Evolutionary conservation across 805 yeast species (phyloP).

Genomic region (Ogataea methylovora): DNA sequence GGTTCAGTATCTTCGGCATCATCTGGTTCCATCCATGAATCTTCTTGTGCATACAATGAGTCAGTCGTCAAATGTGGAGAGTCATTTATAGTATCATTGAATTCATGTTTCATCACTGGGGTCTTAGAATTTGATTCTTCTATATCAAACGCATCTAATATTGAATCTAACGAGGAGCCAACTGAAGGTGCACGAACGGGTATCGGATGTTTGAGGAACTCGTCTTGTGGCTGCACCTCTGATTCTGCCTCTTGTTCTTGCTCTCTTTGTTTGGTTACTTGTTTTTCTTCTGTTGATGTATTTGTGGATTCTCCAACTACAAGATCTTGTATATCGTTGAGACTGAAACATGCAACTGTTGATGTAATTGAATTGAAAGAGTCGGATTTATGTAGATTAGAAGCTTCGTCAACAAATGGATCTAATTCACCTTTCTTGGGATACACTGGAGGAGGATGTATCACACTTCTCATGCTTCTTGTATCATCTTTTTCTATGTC

Average conservation of each 20-base stretch:
- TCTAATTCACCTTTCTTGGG: neutral
- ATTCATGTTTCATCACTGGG: too few species aligned
- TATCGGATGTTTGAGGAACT: constrained; percentile 14
- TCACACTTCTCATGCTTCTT: neutral
- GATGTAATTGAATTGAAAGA: constrained; percentile 25
- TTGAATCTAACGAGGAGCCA: constrained; percentile 20
- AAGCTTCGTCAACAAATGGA: neutral
- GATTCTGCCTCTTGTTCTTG: too few species aligned
- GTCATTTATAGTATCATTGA: neutral
- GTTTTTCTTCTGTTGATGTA: too few species aligned
- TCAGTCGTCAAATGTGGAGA: constrained; percentile 11
- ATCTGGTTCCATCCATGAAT: constrained; percentile 47
- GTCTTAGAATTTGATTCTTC: neutral
- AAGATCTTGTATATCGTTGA: too few species aligned
- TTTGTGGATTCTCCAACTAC: too few species aligned
- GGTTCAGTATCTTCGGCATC: constrained; percentile 7
- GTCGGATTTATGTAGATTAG: constrained; percentile 1
- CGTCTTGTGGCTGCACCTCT: too few species aligned
- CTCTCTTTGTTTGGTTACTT: too few species aligned
- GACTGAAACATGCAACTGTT: constrained; percentile 27
- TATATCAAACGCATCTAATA: constrained; percentile 16
- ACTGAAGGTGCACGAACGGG: constrained; percentile 16
- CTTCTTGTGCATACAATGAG: constrained; percentile 32
- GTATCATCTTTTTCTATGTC: constrained; percentile 1
- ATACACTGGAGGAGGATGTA: neutral